These are phyloP conservation scores for Passiflora organensis DNA, from an alignment of 345 rosid species.

Conservation along the genomic window DNA sequence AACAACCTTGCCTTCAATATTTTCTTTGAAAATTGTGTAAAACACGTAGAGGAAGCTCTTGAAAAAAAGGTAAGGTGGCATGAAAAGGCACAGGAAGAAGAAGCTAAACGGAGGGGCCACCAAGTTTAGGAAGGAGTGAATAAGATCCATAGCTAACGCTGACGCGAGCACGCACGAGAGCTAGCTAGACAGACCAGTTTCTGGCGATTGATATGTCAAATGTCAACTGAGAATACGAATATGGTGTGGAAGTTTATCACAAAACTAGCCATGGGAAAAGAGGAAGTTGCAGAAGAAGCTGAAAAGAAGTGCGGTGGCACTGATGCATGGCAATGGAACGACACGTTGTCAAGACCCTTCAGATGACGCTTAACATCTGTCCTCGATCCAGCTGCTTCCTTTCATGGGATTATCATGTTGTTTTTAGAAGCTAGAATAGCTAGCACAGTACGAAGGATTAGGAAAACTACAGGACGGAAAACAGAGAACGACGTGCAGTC, in stretches of 20 bases:
- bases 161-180: not conserved
- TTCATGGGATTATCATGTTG: no score
- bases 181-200: not conserved
- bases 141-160: slow-evolving; percentile 36
- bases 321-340: slow-evolving; percentile 34
- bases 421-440: no score
- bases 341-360: slow-evolving; percentile 29
- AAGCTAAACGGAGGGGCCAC: slow-evolving; percentile 45
- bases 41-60: slow-evolving; percentile 32
- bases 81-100: slow-evolving; percentile 40
- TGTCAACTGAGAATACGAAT: not conserved
- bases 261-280: not conserved
- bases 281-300: not conserved
- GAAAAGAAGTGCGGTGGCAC: slow-evolving; percentile 19
- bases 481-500: no score
- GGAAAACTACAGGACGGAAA: no score
- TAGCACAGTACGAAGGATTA: no score
- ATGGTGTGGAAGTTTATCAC: not conserved
- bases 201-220: not conserved
- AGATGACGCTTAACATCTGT: not conserved
- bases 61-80: slow-evolving; percentile 41
- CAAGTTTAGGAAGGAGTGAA: slow-evolving; percentile 41
- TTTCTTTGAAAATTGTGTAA: slow-evolving; percentile 31
- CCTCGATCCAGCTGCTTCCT: not conserved
- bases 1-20: slow-evolving; percentile 45